Evolutionary conservation across 345 rosid genomes (phyloP), one percentile per base, ranked within the genome.

Genomic region (Fremontodendron californicum): DNA sequence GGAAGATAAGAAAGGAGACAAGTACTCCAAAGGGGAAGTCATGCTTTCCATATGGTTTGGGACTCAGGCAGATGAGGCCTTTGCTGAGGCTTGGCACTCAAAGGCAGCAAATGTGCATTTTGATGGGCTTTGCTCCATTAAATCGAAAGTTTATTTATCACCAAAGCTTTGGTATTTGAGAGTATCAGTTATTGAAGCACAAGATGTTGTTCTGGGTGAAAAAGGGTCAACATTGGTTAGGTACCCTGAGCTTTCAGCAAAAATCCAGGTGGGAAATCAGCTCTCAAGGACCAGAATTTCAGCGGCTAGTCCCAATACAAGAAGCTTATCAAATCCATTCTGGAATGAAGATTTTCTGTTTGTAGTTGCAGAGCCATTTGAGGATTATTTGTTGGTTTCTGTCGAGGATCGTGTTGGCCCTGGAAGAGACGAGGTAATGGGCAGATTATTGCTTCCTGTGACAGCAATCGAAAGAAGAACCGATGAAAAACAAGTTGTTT

Each of bases 11-110:
- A 88, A 83, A 58, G 89, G 90, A 5, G 88, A 80, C 13, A 87
- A 78, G 69, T 3, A n/a, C n/a, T n/a, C 79, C 13, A 80, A 86
- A 67, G 83, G 90, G 5, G 91, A 90, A 78, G 79, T 92, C 49
- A 92, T 92, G 93, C 81, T 89, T 40, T 84, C 97, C 0, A 78
- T 88, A 23, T 92, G 97, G 94, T 89, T 89, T 29, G 97, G 97
- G 46, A 90, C 94, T 67, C 97, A 92, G 73, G 97, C 93, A 7
- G 94, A 92, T 2, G 94, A 92, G 61, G 90, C 91, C 5, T 92
- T 90, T 74, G 77, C 88, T 1, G 94, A 90, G 76, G 91, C 97
- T 6, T 92, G 94, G 94, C 94, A 92, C 72, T 89, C 94, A 0
- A 88, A 88, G 80, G 86, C 91, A 3, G 90, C 90, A n/a, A 89